A percentile compares a stretch with the other conserved stretches of the same genome.
Conservation (phyloP, 2,329 filamentous ascomycete genomes). For the Pseudopithomyces maydicus region DNA sequence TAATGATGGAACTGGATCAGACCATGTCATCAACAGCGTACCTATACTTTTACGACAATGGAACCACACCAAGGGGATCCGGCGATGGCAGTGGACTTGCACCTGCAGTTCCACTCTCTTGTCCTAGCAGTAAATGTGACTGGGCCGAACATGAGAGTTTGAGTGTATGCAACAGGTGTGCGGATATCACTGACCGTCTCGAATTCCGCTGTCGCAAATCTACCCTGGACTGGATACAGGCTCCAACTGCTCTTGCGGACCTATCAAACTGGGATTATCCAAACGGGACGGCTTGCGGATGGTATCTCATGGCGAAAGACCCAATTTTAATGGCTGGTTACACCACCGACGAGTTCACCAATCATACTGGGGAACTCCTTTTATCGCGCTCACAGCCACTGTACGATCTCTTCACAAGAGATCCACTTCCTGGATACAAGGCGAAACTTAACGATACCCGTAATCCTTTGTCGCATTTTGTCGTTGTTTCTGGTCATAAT, state of each 20-base stretch:
- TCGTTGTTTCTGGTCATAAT: not conserved
- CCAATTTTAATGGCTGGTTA: conserved; percentile 18
- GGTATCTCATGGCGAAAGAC: conserved; percentile 7
- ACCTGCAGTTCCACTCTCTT: conserved; percentile 3
- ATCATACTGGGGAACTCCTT: conserved; percentile 7
- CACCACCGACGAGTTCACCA: conserved; percentile 1
- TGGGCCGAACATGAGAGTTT: conserved; percentile 5
- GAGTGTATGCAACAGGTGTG: conserved; percentile 3
- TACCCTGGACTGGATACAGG: conserved; percentile 9
- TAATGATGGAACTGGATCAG: conserved; percentile 1
- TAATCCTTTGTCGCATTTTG: conserved; percentile 2
- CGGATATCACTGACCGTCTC: conserved; percentile 5
- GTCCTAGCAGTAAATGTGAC: conserved; percentile 1
- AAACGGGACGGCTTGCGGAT: conserved; percentile 15
- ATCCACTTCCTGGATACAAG: not conserved
- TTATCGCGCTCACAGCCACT: conserved; percentile 9
- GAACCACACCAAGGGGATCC: not conserved
- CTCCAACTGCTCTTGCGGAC: not conserved
- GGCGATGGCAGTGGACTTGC: not conserved
- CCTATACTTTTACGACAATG: conserved; percentile 11
- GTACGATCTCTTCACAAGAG: conserved; percentile 5
- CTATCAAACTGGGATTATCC: not conserved
- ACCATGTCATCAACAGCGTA: not conserved
- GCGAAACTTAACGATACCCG: conserved; percentile 9
- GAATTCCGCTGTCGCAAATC: conserved; percentile 4